Base-by-base conservation (phyloP, 2,329 filamentous ascomycete species). In the Leptographium lundbergii region DNA sequence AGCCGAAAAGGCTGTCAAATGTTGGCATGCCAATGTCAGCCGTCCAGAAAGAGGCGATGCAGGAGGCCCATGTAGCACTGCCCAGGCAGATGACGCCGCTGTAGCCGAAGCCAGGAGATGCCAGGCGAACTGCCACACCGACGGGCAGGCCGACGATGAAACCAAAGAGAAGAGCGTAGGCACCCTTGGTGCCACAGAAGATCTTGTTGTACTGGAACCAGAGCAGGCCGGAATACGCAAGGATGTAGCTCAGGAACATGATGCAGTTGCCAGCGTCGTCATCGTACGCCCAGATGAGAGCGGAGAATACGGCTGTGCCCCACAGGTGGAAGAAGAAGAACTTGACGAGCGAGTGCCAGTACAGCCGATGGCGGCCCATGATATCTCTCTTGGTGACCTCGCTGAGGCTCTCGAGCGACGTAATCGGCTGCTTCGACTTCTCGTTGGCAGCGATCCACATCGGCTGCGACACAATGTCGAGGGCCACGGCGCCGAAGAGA, bases 161-260 rank as follows among this genome's bases (percentile, higher is more conserved):
- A 14, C 76, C 77, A 13, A 70, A 63, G 7, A 78, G 63, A 6
- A 81, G 70, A 6, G 76, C 75, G 63, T 75, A 75, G 51, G 79
- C 67, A 1, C 75, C 74, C 58, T 75, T 70, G 1, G 75, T 73
- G 0, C 77, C 78, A 9, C 74, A 74, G 64, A 78, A 80, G 50
- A 80, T 79, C 66, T 75, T 77, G 47, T 71, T 77, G 67, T 77
- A 78, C 65, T 78, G 78, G 60, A 80, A 81, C 64, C 74, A 76
- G 7, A 81, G 70, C 48, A 81, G 66, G 4, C 79, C 79, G 25
- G 75, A 78, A 59, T 67, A 68, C 11, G 66, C 65, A 7, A 60
- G 62, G 11, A 67, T 57, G 58, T 68, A 67, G 14, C 57, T 25
- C 27, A 78, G 68, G 65, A 79, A 82, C 69, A 80, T 75, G 61